Evolutionary conservation across 2,329 filamentous ascomycete species (phyloP).

Genomic region (Lasiodiplodia hormozganensis): DNA sequence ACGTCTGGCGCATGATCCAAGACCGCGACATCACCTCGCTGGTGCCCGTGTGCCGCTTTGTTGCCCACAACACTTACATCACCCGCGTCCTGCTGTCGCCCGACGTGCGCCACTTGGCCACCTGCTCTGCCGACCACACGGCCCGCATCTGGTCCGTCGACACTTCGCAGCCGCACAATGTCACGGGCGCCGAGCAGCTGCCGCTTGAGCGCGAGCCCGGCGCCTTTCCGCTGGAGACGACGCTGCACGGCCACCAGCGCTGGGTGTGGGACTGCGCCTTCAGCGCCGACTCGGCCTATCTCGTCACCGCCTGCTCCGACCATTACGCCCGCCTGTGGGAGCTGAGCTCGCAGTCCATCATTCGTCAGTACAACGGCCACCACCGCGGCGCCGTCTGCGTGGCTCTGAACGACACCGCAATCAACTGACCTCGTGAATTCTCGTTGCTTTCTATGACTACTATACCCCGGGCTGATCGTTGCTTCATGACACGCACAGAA

Average conservation of each 20-base stretch:
- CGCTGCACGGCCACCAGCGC: conserved; percentile 86
- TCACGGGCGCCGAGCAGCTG: conserved; percentile 41
- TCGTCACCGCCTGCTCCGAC: conserved; percentile 92
- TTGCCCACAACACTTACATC: conserved; percentile 90
- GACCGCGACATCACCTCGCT: conserved; percentile 82
- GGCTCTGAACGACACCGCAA: conserved; percentile 76
- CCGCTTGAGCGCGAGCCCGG: conserved; percentile 52
- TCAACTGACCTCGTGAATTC: conserved; percentile 35
- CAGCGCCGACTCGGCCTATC: conserved; percentile 88
- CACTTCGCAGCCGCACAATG: conserved; percentile 45
- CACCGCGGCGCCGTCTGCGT: conserved; percentile 92
- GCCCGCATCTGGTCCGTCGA: conserved; percentile 97
- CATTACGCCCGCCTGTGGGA: conserved; percentile 95
- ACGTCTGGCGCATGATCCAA: conserved; percentile 94
- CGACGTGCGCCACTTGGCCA: conserved; percentile 92
- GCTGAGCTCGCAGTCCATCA: conserved; percentile 83
- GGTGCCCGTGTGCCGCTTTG: conserved; percentile 86
- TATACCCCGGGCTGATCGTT: conserved; percentile 4
- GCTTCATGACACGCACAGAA: neutral
- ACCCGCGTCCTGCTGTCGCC: conserved; percentile 90
- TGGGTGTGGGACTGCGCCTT: conserved; percentile 99
- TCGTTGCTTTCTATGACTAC: conserved; percentile 1
- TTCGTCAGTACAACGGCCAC: conserved; percentile 93
- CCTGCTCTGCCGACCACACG: conserved; percentile 91
- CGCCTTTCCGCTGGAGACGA: conserved; percentile 82